phyloP scores from a whole-genome alignment of 805 yeast species.

The Peterozyma xylosa region DNA sequence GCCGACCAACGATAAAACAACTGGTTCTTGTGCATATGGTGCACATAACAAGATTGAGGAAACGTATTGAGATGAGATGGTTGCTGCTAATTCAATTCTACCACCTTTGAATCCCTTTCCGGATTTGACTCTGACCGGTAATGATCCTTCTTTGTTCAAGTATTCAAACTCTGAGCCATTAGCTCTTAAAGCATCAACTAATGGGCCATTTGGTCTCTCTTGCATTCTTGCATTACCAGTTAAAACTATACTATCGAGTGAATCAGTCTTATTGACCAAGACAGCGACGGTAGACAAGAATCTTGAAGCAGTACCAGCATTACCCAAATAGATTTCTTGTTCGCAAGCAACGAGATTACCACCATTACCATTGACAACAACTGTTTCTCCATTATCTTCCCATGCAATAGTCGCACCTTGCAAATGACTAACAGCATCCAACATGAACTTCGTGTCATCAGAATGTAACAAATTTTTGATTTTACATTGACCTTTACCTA shows the following conservation, averaged over 20 bases:
- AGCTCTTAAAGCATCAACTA: conserved; percentile 79
- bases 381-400: conserved; percentile 87
- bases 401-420: conserved; percentile 76
- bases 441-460: conserved; percentile 94
- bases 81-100: conserved; percentile 86
- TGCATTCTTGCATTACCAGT: conserved; percentile 98
- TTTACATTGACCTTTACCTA: conserved; percentile 78
- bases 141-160: conserved; percentile 67
- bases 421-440: conserved; percentile 72
- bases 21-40: conserved; percentile 87
- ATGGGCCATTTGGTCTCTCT: conserved; percentile 93
- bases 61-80: conserved; percentile 95
- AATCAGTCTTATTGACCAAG: conserved; percentile 48
- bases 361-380: conserved; percentile 78
- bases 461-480: conserved; percentile 86
- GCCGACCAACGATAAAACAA: conserved; percentile 82
- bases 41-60: conserved; percentile 96
- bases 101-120: conserved; percentile 81
- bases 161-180: conserved; percentile 78
- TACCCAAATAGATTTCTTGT: conserved; percentile 79
- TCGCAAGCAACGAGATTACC: conserved; percentile 62
- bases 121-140: conserved; percentile 71
- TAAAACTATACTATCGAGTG: conserved; percentile 43
- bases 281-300: conserved; percentile 90
- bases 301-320: conserved; percentile 97